Evolutionary conservation across 2,329 filamentous ascomycete species (phyloP).

Genomic region (Ambrosiella cleistominuta): DNA sequence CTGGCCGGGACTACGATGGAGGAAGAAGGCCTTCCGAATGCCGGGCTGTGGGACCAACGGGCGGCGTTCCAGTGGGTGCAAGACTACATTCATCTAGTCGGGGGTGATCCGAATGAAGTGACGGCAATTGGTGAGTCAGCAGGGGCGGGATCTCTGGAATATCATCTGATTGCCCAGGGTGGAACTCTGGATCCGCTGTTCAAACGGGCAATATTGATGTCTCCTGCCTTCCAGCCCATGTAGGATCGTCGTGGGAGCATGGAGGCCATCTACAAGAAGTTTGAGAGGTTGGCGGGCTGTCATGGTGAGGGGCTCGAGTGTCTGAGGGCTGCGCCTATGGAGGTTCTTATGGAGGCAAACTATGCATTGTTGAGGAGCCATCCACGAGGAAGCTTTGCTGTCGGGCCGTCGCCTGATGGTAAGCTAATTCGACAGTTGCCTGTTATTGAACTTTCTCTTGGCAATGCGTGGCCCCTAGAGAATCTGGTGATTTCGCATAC

Average conservation of each 20-base stretch:
- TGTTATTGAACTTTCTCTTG: conserved; percentile 18
- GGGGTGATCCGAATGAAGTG: conserved; percentile 28
- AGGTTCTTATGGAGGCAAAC: conserved; percentile 18
- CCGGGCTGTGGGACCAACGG: conserved; percentile 26
- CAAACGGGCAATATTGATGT: conserved; percentile 19
- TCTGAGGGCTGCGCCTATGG: conserved; percentile 16
- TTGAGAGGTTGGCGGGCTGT: conserved; percentile 20
- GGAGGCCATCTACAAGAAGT: conserved; percentile 19
- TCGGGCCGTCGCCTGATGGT: conserved; percentile 20
- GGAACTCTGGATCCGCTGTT: conserved; percentile 28
- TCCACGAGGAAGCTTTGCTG: conserved; percentile 18
- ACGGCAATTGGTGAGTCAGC: conserved; percentile 34
- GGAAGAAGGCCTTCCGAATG: conserved; percentile 25
- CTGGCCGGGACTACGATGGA: conserved; percentile 29
- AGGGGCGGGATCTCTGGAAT: conserved; percentile 31
- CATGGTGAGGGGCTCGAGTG: conserved; percentile 17
- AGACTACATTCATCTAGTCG: conserved; percentile 27
- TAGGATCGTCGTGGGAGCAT: conserved; percentile 19
- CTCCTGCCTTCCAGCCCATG: conserved; percentile 21
- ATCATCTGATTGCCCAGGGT: conserved; percentile 29
- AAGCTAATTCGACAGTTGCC: conserved; percentile 20
- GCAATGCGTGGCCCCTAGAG: conserved; percentile 18
- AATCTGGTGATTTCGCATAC: conserved; percentile 19
- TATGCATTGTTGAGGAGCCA: conserved; percentile 16
- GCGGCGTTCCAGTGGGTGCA: conserved; percentile 31